Evolutionary conservation across 202 grass and related monocot genomes (phyloP).

Genomic region (Musa balbisiana): DNA sequence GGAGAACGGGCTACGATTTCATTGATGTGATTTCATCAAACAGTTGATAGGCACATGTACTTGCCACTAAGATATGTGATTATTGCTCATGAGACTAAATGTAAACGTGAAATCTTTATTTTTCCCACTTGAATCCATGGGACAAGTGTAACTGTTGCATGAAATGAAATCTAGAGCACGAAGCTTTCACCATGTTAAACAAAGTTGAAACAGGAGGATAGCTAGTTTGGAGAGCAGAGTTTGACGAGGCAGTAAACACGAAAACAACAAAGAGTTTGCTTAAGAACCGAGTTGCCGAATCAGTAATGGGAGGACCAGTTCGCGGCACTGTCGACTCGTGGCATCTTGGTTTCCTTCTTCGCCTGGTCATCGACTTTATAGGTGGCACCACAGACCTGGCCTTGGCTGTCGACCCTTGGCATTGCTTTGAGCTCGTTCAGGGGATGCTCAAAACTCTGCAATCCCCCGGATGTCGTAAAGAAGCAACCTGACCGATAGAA

Average conservation of each 20-base stretch:
- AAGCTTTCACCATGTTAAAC: no score
- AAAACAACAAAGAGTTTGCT: not conserved
- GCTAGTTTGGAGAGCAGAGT: not conserved
- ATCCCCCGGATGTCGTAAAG: slow-evolving; percentile 56
- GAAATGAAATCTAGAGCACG: no score
- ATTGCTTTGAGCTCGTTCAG: slow-evolving; percentile 65
- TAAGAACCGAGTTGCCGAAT: not conserved
- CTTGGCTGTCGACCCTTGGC: slow-evolving; percentile 64
- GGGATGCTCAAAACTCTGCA: slow-evolving; percentile 77
- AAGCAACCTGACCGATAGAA: slow-evolving; percentile 49
- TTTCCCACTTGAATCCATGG: no score
- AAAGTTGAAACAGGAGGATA: no score
- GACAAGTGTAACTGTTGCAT: no score
- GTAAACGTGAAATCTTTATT: no score
- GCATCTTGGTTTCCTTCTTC: slow-evolving; percentile 53
- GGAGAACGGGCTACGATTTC: not conserved
- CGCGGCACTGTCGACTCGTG: slow-evolving; percentile 52
- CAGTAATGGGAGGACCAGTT: slow-evolving; percentile 49
- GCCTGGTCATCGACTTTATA: slow-evolving; percentile 47
- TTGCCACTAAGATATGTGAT: no score
- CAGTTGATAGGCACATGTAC: not conserved
- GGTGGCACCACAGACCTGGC: slow-evolving; percentile 52
- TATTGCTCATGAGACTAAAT: no score
- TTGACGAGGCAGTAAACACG: not conserved
- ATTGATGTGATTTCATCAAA: not conserved